Evolutionary conservation across 208 protist species (phyloP).

Genomic region (Trypanosoma congolense): DNA sequence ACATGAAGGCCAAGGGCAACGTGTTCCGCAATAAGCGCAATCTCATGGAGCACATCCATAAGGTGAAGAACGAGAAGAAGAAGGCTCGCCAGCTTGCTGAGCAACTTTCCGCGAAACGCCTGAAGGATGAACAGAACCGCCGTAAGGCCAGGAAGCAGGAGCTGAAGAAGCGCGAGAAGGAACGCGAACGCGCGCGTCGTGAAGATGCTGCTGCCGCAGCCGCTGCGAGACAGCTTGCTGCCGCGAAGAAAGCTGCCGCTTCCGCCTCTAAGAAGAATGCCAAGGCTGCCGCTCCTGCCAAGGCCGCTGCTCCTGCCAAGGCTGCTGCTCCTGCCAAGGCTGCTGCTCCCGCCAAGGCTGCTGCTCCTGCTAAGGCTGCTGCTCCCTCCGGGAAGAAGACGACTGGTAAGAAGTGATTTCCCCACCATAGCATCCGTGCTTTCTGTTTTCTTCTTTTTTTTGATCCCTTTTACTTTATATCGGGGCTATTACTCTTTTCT

Average conservation of each 20-base stretch:
- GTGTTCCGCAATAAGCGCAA: slow-evolving; percentile 99
- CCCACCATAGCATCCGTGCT: slow-evolving; percentile 32
- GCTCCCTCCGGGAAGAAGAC: slow-evolving; percentile 41
- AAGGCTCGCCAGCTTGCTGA: slow-evolving; percentile 94
- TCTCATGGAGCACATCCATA: slow-evolving; percentile 98
- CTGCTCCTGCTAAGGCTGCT: slow-evolving; percentile 27
- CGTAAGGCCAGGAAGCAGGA: slow-evolving; percentile 65
- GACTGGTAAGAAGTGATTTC: slow-evolving; percentile 36
- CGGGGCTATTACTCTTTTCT: too few species aligned
- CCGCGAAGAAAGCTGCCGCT: slow-evolving; percentile 47
- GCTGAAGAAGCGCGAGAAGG: slow-evolving; percentile 72
- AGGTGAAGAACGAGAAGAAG: slow-evolving; percentile 95
- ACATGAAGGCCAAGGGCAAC: slow-evolving; percentile 98
- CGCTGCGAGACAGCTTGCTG: slow-evolving; percentile 35
- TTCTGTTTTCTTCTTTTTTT: background rate
- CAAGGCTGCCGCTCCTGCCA: slow-evolving; percentile 18
- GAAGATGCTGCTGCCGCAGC: slow-evolving; percentile 51
- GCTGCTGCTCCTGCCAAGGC: slow-evolving; percentile 43
- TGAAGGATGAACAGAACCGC: slow-evolving; percentile 68
- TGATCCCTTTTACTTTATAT: background rate
- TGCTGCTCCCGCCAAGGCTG: slow-evolving; percentile 16
- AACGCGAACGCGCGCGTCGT: slow-evolving; percentile 61
- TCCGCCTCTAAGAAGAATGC: slow-evolving; percentile 31
- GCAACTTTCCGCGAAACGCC: slow-evolving; percentile 67
- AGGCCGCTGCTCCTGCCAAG: slow-evolving; percentile 40